A percentile compares a stretch with the other conserved stretches of the same genome.
These are phyloP conservation scores for Tuber umbilicatum DNA, from an alignment of 495 filamentous ascomycete species.

Conservation along the genomic window DNA sequence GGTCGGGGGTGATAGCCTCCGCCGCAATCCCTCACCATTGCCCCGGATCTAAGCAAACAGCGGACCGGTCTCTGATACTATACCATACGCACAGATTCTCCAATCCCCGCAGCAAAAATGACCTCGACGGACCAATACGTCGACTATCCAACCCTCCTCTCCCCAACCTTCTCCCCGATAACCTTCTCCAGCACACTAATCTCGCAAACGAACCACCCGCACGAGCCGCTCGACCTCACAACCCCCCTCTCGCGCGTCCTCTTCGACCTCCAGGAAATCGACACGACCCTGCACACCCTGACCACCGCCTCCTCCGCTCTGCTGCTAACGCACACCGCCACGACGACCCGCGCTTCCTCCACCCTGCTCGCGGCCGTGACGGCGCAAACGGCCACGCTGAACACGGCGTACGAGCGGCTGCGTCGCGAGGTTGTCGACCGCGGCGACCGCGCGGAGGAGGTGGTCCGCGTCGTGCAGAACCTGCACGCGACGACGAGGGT, in stretches of 20 bases:
- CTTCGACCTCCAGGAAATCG: slow-evolving; percentile 95
- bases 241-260: slow-evolving; percentile 89
- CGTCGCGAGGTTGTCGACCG: slow-evolving; percentile 75
- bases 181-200: slow-evolving; percentile 84
- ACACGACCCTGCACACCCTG: slow-evolving; percentile 85
- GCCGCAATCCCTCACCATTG: background rate
- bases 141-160: slow-evolving; percentile 88
- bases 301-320: slow-evolving; percentile 79
- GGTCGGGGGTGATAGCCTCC: background rate
- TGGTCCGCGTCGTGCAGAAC: slow-evolving; percentile 62
- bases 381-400: slow-evolving; percentile 67
- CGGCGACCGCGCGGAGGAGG: slow-evolving; percentile 72
- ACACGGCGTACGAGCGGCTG: slow-evolving; percentile 73
- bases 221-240: slow-evolving; percentile 83
- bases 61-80: background rate
- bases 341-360: slow-evolving; percentile 60
- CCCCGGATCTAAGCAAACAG: background rate
- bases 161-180: slow-evolving; percentile 70
- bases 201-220: slow-evolving; percentile 80
- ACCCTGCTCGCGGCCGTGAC: slow-evolving; percentile 66
- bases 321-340: slow-evolving; percentile 69
- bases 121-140: slow-evolving; percentile 59
- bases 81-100: slow-evolving; percentile 14
- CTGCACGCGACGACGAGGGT: slow-evolving; percentile 73
- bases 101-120: slow-evolving; percentile 33